phyloP scores from a whole-genome alignment of 2,329 filamentous ascomycete species.

The Stenocarpella maydis region DNA sequence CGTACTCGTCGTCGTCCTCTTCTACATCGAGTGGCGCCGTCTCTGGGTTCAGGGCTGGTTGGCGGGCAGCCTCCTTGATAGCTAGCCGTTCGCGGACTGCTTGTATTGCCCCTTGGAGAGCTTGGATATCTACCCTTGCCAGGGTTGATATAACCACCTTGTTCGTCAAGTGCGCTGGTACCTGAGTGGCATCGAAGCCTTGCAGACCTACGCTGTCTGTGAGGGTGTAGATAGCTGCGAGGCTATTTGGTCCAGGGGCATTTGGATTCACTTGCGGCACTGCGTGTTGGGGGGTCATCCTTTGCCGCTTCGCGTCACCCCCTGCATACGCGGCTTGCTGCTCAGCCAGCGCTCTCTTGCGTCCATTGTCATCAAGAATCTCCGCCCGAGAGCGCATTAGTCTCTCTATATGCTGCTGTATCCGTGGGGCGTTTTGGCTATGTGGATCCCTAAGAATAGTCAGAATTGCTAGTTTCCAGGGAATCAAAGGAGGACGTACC shows the following conservation, averaged over 20 bases:
- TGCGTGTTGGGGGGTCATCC: slow-evolving; percentile 63
- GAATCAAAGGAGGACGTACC: slow-evolving; percentile 56
- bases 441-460: slow-evolving; percentile 72
- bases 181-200: slow-evolving; percentile 81
- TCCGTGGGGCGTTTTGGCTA: slow-evolving; percentile 76
- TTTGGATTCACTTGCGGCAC: slow-evolving; percentile 70
- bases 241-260: slow-evolving; percentile 77
- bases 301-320: slow-evolving; percentile 84
- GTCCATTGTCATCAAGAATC: slow-evolving; percentile 78
- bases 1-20: slow-evolving; percentile 88
- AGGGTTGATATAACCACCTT: slow-evolving; percentile 85
- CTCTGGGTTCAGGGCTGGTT: slow-evolving; percentile 61
- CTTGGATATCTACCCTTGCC: slow-evolving; percentile 71
- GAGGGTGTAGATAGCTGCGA: slow-evolving; percentile 87
- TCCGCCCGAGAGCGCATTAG: slow-evolving; percentile 81
- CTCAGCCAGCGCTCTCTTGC: slow-evolving; percentile 77
- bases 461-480: slow-evolving; percentile 32
- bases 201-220: slow-evolving; percentile 78
- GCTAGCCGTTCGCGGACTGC: slow-evolving; percentile 62
- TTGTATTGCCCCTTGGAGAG: slow-evolving; percentile 75
- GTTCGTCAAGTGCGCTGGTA: slow-evolving; percentile 78
- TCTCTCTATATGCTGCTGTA: slow-evolving; percentile 87
- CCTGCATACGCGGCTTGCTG: slow-evolving; percentile 71
- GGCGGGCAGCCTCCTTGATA: slow-evolving; percentile 54
- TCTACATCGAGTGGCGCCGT: slow-evolving; percentile 71